phyloP scores from a whole-genome alignment of 2,329 filamentous ascomycete species.

The Talaromyces islandicus region DNA sequence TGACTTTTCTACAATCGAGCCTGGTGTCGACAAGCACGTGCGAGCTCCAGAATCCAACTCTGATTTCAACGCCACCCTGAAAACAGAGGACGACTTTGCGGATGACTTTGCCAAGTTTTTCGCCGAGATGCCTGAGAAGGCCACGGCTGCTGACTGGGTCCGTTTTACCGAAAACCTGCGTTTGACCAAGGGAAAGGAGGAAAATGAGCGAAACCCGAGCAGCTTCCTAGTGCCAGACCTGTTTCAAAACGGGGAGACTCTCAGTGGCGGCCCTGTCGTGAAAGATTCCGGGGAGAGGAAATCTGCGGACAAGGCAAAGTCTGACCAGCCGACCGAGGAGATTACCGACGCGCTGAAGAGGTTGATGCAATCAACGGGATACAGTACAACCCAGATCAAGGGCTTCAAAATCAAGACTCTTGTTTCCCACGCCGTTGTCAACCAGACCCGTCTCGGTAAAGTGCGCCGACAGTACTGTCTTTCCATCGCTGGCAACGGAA shows the following conservation, averaged over 20 bases:
- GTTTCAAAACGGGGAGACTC: slow-evolving; percentile 37
- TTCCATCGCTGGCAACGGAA: slow-evolving; percentile 76
- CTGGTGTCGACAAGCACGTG: slow-evolving; percentile 67
- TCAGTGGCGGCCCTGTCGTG: slow-evolving; percentile 20
- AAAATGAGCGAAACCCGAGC: slow-evolving; percentile 44
- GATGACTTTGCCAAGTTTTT: slow-evolving; percentile 50
- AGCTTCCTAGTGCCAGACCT: slow-evolving; percentile 47
- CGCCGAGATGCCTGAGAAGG: slow-evolving; percentile 47
- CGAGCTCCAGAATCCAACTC: slow-evolving; percentile 45
- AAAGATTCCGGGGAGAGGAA: slow-evolving; percentile 19
- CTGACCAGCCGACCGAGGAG: slow-evolving; percentile 22
- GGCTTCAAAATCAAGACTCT: slow-evolving; percentile 64
- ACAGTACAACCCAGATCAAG: slow-evolving; percentile 42
- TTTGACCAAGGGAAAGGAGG: slow-evolving; percentile 46
- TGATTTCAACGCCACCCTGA: slow-evolving; percentile 55
- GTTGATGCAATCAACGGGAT: slow-evolving; percentile 53
- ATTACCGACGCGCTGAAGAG: slow-evolving; percentile 40
- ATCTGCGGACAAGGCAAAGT: slow-evolving; percentile 18
- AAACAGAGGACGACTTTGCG: slow-evolving; percentile 56
- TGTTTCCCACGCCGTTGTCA: slow-evolving; percentile 68
- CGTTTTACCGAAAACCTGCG: slow-evolving; percentile 42
- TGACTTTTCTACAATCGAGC: slow-evolving; percentile 71
- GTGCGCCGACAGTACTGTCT: slow-evolving; percentile 70
- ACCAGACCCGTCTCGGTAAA: slow-evolving; percentile 96
- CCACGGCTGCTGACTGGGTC: slow-evolving; percentile 37